These are phyloP conservation scores for Eucalyptus polyanthemos DNA, from an alignment of 345 rosid genomes.

Conservation along the genomic window DNA sequence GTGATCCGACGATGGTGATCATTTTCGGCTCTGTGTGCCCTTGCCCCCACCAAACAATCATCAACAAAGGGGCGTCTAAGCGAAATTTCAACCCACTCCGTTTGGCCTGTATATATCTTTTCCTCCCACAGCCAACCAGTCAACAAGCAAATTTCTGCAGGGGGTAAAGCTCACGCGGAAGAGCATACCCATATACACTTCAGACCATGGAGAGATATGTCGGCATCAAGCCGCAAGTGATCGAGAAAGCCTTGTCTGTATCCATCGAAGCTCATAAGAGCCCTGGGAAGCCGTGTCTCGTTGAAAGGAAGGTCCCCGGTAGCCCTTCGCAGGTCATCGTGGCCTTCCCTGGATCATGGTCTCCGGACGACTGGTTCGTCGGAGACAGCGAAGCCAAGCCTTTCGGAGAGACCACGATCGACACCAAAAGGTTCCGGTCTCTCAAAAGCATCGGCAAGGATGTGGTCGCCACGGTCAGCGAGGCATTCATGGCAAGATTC, in stretches of 20 bases:
- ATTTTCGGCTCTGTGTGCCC: not conserved
- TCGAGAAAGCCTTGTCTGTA: constrained; percentile 17
- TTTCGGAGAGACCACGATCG: constrained; percentile 37
- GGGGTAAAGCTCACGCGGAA: not conserved
- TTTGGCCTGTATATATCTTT: not conserved
- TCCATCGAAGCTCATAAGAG: constrained; percentile 22
- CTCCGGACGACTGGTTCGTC: constrained; percentile 17
- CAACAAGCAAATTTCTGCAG: not conserved
- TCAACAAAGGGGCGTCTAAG: not conserved
- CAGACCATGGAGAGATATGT: not conserved
- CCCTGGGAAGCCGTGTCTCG: constrained; percentile 4
- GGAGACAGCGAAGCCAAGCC: not conserved
- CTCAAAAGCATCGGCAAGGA: constrained; percentile 39
- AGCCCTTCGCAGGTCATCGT: constrained; percentile 10
- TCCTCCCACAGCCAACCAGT: not conserved
- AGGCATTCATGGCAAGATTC: constrained; percentile 37
- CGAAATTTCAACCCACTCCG: not conserved
- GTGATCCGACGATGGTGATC: not conserved
- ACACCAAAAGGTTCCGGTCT: constrained; percentile 23
- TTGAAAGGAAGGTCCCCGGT: not conserved
- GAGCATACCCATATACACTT: not conserved
- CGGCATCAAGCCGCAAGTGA: constrained; percentile 15
- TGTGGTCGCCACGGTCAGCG: constrained; percentile 35
- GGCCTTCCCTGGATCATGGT: constrained; percentile 43
- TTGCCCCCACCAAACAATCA: not conserved